phyloP scores from a whole-genome alignment of 2,329 filamentous ascomycete species.

The Alternaria arbusti region DNA sequence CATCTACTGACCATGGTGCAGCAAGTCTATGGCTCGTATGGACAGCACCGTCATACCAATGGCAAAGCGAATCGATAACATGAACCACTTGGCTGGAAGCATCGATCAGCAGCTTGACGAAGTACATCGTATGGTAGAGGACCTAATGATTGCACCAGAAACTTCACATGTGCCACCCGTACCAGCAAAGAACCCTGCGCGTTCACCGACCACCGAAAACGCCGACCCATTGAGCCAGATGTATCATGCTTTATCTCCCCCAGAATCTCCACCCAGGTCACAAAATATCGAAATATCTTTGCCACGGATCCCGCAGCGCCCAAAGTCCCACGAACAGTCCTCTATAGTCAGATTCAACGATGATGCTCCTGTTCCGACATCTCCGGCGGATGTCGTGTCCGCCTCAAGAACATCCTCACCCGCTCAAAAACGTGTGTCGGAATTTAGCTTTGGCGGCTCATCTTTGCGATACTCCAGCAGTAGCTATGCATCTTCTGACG shows the following conservation, averaged over 20 bases:
- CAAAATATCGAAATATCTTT: conserved; percentile 7
- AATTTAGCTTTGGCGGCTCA: conserved; percentile 63
- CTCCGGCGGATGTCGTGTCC: conserved; percentile 6
- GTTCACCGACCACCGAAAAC: conserved; percentile 20
- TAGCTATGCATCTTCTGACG: conserved; percentile 88
- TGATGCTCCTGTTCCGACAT: conserved; percentile 9
- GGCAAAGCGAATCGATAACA: conserved; percentile 41
- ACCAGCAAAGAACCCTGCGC: conserved; percentile 22
- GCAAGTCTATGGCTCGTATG: conserved; percentile 44
- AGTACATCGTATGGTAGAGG: conserved; percentile 36
- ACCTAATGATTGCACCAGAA: conserved; percentile 27
- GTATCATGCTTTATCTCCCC: neutral
- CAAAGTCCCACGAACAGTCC: conserved; percentile 3
- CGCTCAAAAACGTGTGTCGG: conserved; percentile 29
- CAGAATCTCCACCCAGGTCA: neutral
- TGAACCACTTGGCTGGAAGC: conserved; percentile 30
- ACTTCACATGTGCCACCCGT: conserved; percentile 15
- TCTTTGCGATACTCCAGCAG: conserved; percentile 81
- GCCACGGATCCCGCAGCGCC: conserved; percentile 8
- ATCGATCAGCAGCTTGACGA: conserved; percentile 39
- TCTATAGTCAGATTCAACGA: conserved; percentile 5
- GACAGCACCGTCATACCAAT: conserved; percentile 39
- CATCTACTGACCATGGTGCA: conserved; percentile 24
- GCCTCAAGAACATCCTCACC: conserved; percentile 17
- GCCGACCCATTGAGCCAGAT: neutral